Evolutionary conservation across 768 basidiomycete species (phyloP).

Genomic region (Psilocybe azurescens): DNA sequence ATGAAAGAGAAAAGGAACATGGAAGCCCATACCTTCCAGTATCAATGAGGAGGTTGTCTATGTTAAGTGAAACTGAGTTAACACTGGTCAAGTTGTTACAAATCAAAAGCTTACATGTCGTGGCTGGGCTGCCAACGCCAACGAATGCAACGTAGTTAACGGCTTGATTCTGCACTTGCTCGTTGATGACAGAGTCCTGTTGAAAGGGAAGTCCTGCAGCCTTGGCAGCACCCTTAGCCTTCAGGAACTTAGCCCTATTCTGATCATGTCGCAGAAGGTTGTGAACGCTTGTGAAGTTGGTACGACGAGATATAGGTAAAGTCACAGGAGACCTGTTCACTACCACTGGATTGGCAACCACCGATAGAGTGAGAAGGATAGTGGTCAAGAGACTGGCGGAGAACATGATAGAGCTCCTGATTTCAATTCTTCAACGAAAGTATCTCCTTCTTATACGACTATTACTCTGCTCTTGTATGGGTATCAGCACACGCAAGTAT

Average conservation of each 20-base stretch:
- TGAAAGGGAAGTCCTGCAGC: conserved; percentile 24
- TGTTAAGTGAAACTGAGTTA: background rate
- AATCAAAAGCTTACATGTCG: conserved; percentile 44
- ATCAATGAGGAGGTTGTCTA: conserved; percentile 63
- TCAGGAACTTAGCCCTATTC: background rate
- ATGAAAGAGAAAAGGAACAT: background rate
- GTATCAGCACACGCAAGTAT: no score
- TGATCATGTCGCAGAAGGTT: background rate
- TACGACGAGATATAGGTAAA: background rate
- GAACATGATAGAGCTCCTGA: no score
- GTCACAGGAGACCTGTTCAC: background rate
- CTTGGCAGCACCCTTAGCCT: conserved; percentile 20
- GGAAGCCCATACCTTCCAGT: conserved; percentile 54
- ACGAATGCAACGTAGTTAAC: conserved; percentile 51
- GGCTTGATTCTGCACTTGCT: conserved; percentile 38
- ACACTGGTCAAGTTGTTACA: background rate
- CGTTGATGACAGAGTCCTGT: conserved; percentile 45
- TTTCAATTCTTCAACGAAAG: no score
- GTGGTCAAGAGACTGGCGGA: no score
- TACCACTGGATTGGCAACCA: background rate
- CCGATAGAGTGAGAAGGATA: background rate
- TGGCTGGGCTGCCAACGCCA: conserved; percentile 60
- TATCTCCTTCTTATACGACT: no score
- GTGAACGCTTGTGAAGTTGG: background rate
- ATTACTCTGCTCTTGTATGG: no score